phyloP scores from a whole-genome alignment of 2,329 filamentous ascomycete genomes.

The Hymenoscyphus scutula region DNA sequence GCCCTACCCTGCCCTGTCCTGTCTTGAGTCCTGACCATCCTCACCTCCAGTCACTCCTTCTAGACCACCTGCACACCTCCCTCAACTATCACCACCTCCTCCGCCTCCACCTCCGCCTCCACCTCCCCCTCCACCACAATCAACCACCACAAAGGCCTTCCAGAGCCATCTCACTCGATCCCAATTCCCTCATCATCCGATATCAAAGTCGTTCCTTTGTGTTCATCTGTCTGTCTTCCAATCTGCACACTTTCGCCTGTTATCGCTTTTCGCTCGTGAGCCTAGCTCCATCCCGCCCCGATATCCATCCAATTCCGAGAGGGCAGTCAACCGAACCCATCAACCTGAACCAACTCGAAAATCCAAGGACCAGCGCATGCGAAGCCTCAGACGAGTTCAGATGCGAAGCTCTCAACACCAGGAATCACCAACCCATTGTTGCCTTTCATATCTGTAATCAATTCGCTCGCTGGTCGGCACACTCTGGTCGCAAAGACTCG shows the following conservation, averaged over 20 bases:
- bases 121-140: too few species aligned
- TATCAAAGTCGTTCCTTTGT: conserved; percentile 1
- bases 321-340: background rate
- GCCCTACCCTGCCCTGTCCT: too few species aligned
- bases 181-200: background rate
- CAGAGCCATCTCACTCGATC: background rate
- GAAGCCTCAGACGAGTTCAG: background rate
- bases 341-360: background rate
- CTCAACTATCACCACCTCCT: background rate
- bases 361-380: background rate
- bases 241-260: background rate
- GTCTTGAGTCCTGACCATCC: background rate
- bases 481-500: conserved; percentile 15
- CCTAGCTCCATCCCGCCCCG: background rate
- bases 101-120: too few species aligned
- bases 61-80: background rate
- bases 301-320: background rate
- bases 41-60: background rate
- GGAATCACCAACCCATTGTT: background rate
- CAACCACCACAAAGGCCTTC: background rate
- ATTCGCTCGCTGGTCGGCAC: conserved; percentile 24
- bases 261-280: conserved; percentile 2
- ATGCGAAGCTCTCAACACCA: background rate
- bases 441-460: conserved; percentile 4
- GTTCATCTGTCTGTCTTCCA: background rate